Conservation (phyloP, 208 protist genomes). For the Lotmaria passim region DNA sequence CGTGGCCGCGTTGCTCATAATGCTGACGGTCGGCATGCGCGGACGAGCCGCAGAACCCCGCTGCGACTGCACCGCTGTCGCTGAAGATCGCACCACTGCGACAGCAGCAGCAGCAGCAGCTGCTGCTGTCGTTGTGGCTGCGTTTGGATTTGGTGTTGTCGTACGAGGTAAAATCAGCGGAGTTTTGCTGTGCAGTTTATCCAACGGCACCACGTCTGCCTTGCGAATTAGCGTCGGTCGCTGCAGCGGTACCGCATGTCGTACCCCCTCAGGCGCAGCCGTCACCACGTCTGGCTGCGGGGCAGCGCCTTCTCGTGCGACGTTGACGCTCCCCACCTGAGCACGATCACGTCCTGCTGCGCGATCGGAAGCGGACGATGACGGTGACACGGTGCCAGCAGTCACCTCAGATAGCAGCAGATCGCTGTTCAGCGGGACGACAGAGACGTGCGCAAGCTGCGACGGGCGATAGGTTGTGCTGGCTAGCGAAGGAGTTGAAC, state of each 20-base stretch:
- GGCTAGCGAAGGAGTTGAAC: constrained; percentile 44
- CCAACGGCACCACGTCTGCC: constrained; percentile 3
- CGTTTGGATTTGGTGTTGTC: not conserved
- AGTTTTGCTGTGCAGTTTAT: not conserved
- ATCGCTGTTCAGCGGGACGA: too few relatives aligned
- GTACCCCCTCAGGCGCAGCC: not conserved
- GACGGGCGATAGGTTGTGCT: constrained; percentile 47
- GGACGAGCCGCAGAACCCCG: not conserved
- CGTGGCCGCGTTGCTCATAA: not conserved
- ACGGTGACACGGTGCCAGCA: too few relatives aligned
- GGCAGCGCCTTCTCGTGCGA: too few relatives aligned
- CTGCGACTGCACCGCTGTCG: not conserved
- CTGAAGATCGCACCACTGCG: not conserved
- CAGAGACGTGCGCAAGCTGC: constrained; percentile 25
- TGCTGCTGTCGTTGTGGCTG: not conserved
- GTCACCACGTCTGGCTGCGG: not conserved
- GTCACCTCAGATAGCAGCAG: too few relatives aligned
- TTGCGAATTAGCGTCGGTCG: constrained; percentile 24
- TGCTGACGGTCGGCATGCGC: not conserved
- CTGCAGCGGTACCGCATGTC: constrained; percentile 17
- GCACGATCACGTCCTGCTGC: too few relatives aligned
- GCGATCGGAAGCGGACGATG: too few relatives aligned
- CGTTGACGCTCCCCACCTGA: too few relatives aligned
- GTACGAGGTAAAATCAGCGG: not conserved
- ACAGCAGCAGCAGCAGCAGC: not conserved